These are phyloP conservation scores for Dipteronia dyeriana DNA, from an alignment of 345 rosid species.

Conservation along the genomic window DNA sequence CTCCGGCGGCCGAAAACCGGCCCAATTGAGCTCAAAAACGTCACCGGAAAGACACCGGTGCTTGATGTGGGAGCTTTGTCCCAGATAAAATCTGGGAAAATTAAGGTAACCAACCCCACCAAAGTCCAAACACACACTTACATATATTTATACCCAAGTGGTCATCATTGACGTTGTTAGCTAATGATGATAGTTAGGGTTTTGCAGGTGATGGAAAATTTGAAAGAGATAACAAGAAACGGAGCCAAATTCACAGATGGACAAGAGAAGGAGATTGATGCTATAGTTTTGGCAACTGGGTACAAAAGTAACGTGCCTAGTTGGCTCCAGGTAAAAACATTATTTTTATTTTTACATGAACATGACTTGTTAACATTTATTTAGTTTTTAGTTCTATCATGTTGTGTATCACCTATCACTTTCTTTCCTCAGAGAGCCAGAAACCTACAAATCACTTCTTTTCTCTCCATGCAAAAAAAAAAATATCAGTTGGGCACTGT, in stretches of 20 bases:
- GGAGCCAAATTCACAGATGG: constrained; percentile 85
- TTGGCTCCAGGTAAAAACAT: constrained; percentile 76
- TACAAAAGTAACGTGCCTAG: constrained; percentile 85
- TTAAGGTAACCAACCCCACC: constrained; percentile 48
- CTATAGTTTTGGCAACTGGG: constrained; percentile 89
- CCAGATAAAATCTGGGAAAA: constrained; percentile 64
- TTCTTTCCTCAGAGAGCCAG: constrained; percentile 26
- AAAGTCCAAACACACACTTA: not conserved
- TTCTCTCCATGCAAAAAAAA: constrained; percentile 43
- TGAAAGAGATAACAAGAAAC: constrained; percentile 64
- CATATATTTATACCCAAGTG: too few relatives aligned
- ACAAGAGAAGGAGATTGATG: constrained; percentile 68
- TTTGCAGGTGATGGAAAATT: constrained; percentile 63
- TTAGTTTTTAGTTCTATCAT: constrained; percentile 44
- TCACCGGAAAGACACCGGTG: constrained; percentile 89
- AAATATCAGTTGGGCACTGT: constrained; percentile 29
- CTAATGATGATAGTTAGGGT: constrained; percentile 12
- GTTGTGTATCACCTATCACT: constrained; percentile 43
- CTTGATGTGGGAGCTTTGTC: constrained; percentile 85
- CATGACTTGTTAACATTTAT: constrained; percentile 15
- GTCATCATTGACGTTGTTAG: not conserved
- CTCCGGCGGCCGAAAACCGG: constrained; percentile 88
- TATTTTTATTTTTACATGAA: too few relatives aligned
- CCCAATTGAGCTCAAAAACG: constrained; percentile 82
- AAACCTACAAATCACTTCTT: constrained; percentile 40